These are phyloP conservation scores for Capsicum pubescens DNA, from an alignment of 257 asterid species.

Conservation along the genomic window DNA sequence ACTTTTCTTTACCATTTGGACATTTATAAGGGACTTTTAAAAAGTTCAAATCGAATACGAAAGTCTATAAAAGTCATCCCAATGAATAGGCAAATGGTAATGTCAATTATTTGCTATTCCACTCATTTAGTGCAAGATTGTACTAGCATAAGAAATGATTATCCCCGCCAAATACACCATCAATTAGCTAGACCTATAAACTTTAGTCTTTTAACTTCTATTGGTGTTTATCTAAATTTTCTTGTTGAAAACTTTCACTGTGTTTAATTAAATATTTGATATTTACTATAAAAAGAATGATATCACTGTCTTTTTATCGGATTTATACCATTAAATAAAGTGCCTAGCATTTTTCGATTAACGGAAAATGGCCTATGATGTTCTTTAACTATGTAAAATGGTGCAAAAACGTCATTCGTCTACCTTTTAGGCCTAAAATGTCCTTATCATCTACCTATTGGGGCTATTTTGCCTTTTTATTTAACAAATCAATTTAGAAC, in stretches of 20 bases:
- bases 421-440: too few species aligned
- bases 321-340: too few species aligned
- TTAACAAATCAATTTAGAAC: too few species aligned
- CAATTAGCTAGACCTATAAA: background rate
- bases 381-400: too few species aligned
- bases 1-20: conserved; percentile 4
- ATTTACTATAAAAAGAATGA: too few species aligned
- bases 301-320: too few species aligned
- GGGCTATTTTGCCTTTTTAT: too few species aligned
- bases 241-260: background rate
- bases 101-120: background rate
- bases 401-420: too few species aligned
- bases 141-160: background rate
- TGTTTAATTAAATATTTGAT: too few species aligned
- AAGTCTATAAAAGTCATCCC: background rate
- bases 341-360: too few species aligned
- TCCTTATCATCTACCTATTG: too few species aligned
- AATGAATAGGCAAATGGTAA: background rate
- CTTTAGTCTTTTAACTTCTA: background rate
- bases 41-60: background rate
- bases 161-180: background rate
- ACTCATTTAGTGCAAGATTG: background rate
- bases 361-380: too few species aligned
- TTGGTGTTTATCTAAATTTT: background rate
- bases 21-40: background rate